Conservation (phyloP, 2,329 filamentous ascomycete species). For the Pseudodiploospora longispora region DNA sequence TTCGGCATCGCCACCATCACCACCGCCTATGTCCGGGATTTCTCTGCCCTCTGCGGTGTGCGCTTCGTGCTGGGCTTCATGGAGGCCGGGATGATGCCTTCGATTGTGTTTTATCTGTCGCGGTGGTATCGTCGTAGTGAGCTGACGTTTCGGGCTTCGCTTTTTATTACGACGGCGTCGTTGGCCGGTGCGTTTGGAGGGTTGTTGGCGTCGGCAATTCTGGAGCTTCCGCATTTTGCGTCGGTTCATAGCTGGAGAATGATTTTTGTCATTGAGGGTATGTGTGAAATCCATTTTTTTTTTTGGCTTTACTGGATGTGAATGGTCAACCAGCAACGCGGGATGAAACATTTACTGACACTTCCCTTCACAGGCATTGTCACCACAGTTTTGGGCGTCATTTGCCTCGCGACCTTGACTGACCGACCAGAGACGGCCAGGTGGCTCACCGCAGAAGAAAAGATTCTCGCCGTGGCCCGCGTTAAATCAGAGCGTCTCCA, state of each 20-base stretch:
- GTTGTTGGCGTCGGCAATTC: constrained; percentile 52
- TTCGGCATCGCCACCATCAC: constrained; percentile 54
- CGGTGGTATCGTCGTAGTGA: constrained; percentile 57
- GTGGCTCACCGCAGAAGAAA: constrained; percentile 58
- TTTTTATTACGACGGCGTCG: constrained; percentile 59
- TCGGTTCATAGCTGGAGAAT: constrained; percentile 53
- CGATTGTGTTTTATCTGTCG: constrained; percentile 57
- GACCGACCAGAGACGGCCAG: constrained; percentile 56
- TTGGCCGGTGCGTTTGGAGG: constrained; percentile 62
- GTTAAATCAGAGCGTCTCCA: constrained; percentile 51
- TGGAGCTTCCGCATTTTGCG: constrained; percentile 50
- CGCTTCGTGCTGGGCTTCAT: constrained; percentile 54
- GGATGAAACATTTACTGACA: too few species aligned
- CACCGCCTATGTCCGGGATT: constrained; percentile 50
- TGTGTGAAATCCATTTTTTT: constrained; percentile 27
- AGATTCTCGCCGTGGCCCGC: constrained; percentile 52
- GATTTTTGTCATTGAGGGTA: constrained; percentile 37
- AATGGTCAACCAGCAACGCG: too few species aligned
- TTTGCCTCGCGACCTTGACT: constrained; percentile 55
- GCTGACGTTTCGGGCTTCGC: constrained; percentile 52
- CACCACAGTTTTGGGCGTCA: constrained; percentile 39
- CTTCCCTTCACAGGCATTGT: constrained; percentile 43
- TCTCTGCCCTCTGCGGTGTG: constrained; percentile 40
- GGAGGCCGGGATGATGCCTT: constrained; percentile 58
- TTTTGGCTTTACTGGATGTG: background rate